Evolutionary conservation across 2,329 filamentous ascomycete genomes (phyloP).

Genomic region (Nigrospora sphaerica): DNA sequence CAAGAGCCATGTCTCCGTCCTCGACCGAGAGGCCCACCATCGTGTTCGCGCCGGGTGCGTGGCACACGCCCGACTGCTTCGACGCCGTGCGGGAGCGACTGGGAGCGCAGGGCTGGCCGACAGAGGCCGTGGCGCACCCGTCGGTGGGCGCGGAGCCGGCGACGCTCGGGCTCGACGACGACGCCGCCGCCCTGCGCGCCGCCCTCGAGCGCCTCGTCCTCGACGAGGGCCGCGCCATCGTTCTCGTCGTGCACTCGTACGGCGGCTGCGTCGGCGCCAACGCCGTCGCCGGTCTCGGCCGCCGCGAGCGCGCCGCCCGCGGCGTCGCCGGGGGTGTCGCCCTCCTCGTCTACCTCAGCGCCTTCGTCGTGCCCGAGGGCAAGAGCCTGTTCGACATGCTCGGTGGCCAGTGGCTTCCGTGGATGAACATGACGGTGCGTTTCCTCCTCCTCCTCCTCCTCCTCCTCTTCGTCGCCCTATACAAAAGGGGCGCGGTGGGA

Average conservation of each 20-base stretch:
- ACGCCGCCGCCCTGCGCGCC: conserved; percentile 22
- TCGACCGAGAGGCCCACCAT: conserved; percentile 11
- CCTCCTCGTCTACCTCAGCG: conserved; percentile 18
- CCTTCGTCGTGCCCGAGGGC: conserved; percentile 14
- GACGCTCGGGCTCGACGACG: conserved; percentile 8
- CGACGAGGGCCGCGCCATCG: conserved; percentile 27
- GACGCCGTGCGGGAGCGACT: conserved; percentile 17
- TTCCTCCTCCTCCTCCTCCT: not conserved
- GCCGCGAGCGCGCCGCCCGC: conserved; percentile 16
- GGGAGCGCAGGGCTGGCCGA: conserved; percentile 16
- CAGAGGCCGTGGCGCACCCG: conserved; percentile 20
- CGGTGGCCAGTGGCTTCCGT: conserved; percentile 13
- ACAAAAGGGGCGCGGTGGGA: not conserved
- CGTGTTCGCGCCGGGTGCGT: conserved; percentile 27
- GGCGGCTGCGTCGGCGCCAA: conserved; percentile 30
- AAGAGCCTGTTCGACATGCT: conserved; percentile 10
- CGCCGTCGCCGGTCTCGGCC: conserved; percentile 23
- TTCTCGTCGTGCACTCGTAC: conserved; percentile 36
- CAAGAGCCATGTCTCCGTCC: too few relatives aligned
- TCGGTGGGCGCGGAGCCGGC: conserved; percentile 13
- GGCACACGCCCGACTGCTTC: conserved; percentile 21
- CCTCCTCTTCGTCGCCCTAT: too few relatives aligned
- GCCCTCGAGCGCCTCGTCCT: conserved; percentile 16
- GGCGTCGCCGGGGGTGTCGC: conserved; percentile 26
- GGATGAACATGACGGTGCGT: conserved; percentile 9